Evolutionary conservation across 306 rosid genomes (phyloP), one percentile per base, ranked within the genome.

Genomic region (Senna siamea): DNA sequence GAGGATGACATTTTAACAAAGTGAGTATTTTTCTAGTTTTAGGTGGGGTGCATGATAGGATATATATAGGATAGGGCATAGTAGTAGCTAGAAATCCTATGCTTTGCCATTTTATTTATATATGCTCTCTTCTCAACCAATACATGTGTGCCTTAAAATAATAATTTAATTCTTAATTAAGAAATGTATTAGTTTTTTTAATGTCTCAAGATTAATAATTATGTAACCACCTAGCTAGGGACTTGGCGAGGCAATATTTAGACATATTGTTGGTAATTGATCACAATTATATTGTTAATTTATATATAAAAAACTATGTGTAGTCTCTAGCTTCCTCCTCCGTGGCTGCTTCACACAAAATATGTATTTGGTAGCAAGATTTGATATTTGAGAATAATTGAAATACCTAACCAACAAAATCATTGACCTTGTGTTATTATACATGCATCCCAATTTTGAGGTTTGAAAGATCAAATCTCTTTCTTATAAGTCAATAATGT

Each of bases 1-100:
- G 93, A 86, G 84, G 59, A 66, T 50, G 97, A 91, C 93, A 72
- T 76, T 64, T 69, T 46, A 91, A 88, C 92, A 72, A 85, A 48
- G 30, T 9, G 53, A 74, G 46, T 88, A 73, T 51, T 57, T 72
- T 76, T 78, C 66, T 64, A 34, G 47, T 46, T 62, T n/a, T 51
- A 43, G 82, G 97, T 88, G 87, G 89, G 81, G 71, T 46, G 85
- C 92, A 87, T 85, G 89, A 83, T 79, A 67, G 54, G 30, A 26
- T n/a, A n/a, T n/a, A n/a, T n/a, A n/a, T 26, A 40, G 46, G 43
- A 79, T 30, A 66, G 30, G 70, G 60, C n/a, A 26, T 64, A 55
- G 23, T 56, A 73, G 65, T 30, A 26, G 30, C 30, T 26, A 26
- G 1, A 26, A 26, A 26, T 26, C 30, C 30, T 26, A 23, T 65